Percentiles rank a stretch among this genome's conserved stretches.
Evolutionary conservation across 2,329 filamentous ascomycete genomes (phyloP).

Genomic region (Botryotinia narcissicola): DNA sequence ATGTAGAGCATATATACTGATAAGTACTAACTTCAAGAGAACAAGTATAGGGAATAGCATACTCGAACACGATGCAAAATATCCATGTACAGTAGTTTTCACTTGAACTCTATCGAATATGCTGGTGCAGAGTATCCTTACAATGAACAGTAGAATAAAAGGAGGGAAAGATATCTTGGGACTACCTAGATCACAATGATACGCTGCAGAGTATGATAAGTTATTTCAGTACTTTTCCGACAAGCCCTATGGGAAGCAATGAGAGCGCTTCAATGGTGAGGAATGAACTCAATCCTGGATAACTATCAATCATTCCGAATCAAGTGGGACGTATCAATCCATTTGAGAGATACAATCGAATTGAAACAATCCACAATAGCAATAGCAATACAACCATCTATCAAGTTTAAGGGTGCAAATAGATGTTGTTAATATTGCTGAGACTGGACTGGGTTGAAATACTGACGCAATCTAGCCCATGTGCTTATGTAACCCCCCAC

Average conservation of each 20-base stretch:
- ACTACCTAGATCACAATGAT: background rate
- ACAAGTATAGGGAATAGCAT: background rate
- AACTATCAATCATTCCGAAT: background rate
- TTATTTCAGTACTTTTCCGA: background rate
- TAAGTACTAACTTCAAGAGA: background rate
- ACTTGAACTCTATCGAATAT: background rate
- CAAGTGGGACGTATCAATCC: background rate
- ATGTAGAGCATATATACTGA: background rate
- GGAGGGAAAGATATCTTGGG: background rate
- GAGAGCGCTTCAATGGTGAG: background rate
- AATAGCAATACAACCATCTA: background rate
- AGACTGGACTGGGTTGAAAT: background rate
- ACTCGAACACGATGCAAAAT: background rate
- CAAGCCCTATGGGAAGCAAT: background rate
- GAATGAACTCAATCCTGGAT: background rate
- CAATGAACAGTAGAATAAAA: background rate
- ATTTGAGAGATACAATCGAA: background rate
- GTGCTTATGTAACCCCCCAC: background rate
- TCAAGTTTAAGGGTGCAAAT: background rate
- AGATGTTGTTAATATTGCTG: background rate
- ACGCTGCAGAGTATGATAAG: background rate
- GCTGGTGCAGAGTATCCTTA: background rate
- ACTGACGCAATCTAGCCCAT: background rate
- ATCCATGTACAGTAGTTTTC: constrained; percentile 9
- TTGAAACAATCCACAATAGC: background rate